Conservation (phyloP, 495 filamentous ascomycete genomes). For the Sordaria brevicollis region DNA sequence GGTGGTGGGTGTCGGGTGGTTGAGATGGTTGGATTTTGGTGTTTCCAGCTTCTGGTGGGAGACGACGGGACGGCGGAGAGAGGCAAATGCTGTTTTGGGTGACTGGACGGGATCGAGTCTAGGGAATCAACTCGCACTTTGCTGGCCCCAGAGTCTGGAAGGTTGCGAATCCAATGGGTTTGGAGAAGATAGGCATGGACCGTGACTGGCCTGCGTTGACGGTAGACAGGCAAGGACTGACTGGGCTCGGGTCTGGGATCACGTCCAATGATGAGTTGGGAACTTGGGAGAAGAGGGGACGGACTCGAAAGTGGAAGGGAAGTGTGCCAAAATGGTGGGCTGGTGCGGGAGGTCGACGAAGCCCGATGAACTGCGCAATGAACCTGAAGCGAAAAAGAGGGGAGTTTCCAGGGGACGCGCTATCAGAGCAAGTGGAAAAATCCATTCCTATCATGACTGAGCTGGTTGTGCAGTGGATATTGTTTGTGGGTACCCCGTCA, state of each 20-base stretch:
- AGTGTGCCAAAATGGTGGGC: slow-evolving; percentile 21
- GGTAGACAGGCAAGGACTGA: too few relatives aligned
- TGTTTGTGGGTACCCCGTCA: not conserved
- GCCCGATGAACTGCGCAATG: not conserved
- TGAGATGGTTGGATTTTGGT: not conserved
- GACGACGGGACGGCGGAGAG: too few relatives aligned
- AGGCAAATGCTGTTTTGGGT: not conserved
- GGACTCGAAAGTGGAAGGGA: not conserved
- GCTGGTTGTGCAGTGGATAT: not conserved
- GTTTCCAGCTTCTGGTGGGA: not conserved
- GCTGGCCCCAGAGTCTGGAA: not conserved
- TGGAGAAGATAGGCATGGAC: not conserved
- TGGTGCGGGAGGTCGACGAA: not conserved
- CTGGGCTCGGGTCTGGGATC: not conserved
- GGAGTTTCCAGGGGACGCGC: not conserved
- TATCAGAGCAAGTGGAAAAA: not conserved
- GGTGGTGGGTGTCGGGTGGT: not conserved
- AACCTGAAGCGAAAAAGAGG: not conserved
- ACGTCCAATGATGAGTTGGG: not conserved
- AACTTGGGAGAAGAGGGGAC: not conserved
- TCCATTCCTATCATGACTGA: not conserved
- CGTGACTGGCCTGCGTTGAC: not conserved
- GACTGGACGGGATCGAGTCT: too few relatives aligned
- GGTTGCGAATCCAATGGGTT: not conserved
- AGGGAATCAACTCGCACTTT: too few relatives aligned